These are phyloP conservation scores for Candida gorgasii DNA, from an alignment of 805 yeast genomes.

Conservation along the genomic window DNA sequence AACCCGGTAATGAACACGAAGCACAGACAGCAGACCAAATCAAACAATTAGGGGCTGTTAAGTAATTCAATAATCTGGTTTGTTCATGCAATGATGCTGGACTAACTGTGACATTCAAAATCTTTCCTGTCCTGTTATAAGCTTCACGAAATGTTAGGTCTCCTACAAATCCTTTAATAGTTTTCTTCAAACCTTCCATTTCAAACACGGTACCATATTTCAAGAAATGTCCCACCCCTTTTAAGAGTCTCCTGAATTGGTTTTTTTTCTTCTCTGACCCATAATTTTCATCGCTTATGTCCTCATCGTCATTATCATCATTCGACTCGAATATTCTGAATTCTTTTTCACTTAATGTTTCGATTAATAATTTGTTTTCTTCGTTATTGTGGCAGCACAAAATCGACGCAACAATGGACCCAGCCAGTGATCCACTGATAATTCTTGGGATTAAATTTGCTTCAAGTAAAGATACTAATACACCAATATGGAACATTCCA, in stretches of 20 bases:
- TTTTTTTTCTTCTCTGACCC: constrained; percentile 22
- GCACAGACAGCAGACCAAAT: constrained; percentile 92
- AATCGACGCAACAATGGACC: constrained; percentile 90
- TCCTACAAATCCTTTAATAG: constrained; percentile 80
- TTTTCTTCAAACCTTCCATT: constrained; percentile 63
- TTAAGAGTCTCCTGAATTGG: constrained; percentile 49
- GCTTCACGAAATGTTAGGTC: constrained; percentile 93
- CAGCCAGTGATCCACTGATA: constrained; percentile 93
- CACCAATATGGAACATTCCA: constrained; percentile 92
- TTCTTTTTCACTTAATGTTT: constrained; percentile 58
- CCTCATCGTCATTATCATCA: constrained; percentile 21
- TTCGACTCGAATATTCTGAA: constrained; percentile 57
- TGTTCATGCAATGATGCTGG: constrained; percentile 90
- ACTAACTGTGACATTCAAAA: constrained; percentile 92
- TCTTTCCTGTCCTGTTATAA: constrained; percentile 88
- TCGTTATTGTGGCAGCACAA: constrained; percentile 77
- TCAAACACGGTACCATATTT: constrained; percentile 92
- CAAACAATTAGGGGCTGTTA: constrained; percentile 79
- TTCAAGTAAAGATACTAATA: constrained; percentile 74
- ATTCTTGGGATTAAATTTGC: constrained; percentile 78
- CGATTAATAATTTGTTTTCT: constrained; percentile 61
- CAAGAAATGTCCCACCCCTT: constrained; percentile 52
- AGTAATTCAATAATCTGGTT: constrained; percentile 75
- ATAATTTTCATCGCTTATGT: constrained; percentile 1
- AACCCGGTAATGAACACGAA: constrained; percentile 90